These are phyloP conservation scores for Theileria luwenshuni DNA, from an alignment of 169 alveolate species.

Conservation along the genomic window DNA sequence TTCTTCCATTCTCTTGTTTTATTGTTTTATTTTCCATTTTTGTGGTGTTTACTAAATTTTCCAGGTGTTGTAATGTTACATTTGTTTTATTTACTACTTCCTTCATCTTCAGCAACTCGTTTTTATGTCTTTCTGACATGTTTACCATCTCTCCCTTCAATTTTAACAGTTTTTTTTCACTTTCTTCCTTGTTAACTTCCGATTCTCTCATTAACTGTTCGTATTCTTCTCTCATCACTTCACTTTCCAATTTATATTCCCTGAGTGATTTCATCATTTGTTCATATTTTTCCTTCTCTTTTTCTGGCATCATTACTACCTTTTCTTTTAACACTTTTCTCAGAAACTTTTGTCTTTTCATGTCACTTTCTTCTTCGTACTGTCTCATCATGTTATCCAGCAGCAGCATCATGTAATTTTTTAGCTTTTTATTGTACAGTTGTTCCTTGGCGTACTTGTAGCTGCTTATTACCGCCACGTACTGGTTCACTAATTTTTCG, in stretches of 20 bases:
- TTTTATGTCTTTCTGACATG: background rate
- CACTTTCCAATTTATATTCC: conserved; percentile 10
- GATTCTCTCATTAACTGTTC: background rate
- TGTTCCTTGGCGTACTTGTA: background rate
- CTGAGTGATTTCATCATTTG: background rate
- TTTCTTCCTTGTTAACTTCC: background rate
- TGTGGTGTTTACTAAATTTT: background rate
- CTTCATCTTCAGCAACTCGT: conserved; percentile 16
- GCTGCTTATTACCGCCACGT: background rate
- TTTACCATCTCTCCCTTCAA: conserved; percentile 6
- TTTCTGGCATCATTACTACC: conserved; percentile 26
- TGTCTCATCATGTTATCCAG: background rate
- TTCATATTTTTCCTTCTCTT: background rate
- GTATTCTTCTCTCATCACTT: conserved; percentile 2
- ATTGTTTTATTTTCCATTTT: background rate
- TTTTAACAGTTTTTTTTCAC: background rate
- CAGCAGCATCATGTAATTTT: conserved; percentile 6
- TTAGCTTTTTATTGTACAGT: background rate
- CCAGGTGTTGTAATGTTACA: background rate
- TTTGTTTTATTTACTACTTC: conserved; percentile 3
- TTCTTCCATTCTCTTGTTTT: conserved; percentile 2
- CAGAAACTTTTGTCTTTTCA: background rate
- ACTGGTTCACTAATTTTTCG: background rate
- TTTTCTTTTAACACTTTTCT: background rate
- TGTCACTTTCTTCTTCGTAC: conserved; percentile 12